A percentile compares a stretch with the other conserved stretches of the same genome.
Conservation (phyloP, 139 green algal species). For the Dunaliella sp. region DNA sequence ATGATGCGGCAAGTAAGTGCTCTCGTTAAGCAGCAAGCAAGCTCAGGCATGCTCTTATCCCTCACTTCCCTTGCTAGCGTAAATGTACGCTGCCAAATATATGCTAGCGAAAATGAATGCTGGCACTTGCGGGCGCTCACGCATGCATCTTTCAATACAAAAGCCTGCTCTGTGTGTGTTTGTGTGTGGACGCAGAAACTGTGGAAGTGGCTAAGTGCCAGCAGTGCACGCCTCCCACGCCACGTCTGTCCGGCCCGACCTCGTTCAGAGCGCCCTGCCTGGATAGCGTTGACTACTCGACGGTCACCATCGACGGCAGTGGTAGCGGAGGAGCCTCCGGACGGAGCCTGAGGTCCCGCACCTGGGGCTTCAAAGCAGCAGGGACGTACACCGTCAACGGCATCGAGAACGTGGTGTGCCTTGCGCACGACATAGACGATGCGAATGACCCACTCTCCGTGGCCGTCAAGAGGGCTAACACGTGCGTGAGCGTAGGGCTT, state of each 20-base stretch:
- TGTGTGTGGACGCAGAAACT: background rate
- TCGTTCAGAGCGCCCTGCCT: background rate
- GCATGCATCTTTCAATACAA: no score
- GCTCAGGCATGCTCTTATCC: background rate
- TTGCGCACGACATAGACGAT: background rate
- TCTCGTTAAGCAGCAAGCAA: background rate
- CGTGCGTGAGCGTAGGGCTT: background rate
- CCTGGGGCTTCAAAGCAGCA: background rate
- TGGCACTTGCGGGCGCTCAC: no score
- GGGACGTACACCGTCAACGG: no score
- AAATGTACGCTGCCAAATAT: no score
- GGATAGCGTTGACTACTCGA: background rate
- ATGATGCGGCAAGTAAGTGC: background rate
- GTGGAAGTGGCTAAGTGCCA: background rate
- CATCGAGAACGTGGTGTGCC: no score
- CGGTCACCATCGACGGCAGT: background rate
- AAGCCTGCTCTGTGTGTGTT: background rate
- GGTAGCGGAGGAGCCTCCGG: background rate
- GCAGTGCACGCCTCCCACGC: no score
- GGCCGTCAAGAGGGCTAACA: background rate
- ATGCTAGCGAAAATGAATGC: background rate
- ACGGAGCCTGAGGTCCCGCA: background rate
- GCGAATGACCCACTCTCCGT: background rate
- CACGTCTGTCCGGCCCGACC: background rate
- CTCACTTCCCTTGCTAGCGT: background rate